Percentiles rank a stretch among this genome's conserved stretches.
Evolutionary conservation across 2,329 filamentous ascomycete genomes (phyloP).

Genomic region (Cryphonectria naterciae): DNA sequence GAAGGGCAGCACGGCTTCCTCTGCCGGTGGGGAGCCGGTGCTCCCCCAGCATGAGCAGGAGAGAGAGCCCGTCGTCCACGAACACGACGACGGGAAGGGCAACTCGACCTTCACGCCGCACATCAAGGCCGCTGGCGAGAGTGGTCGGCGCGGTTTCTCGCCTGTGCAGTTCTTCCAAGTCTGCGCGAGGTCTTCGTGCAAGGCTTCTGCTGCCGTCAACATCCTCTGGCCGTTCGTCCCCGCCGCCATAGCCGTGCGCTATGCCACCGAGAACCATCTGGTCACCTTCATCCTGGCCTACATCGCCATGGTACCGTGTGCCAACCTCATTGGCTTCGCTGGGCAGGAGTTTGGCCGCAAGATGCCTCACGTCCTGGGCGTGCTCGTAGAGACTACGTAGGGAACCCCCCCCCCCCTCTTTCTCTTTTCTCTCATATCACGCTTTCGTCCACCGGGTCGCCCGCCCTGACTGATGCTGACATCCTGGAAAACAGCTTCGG

Average conservation of each 20-base stretch:
- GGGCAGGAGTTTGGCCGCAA: slow-evolving; percentile 75
- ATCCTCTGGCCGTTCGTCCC: slow-evolving; percentile 77
- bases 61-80: slow-evolving; percentile 31
- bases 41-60: slow-evolving; percentile 34
- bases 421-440: no score
- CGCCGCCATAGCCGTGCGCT: slow-evolving; percentile 67
- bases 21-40: slow-evolving; percentile 32
- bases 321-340: slow-evolving; percentile 76
- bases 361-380: slow-evolving; percentile 72
- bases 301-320: slow-evolving; percentile 76
- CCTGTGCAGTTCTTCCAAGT: slow-evolving; percentile 67
- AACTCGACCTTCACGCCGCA: slow-evolving; percentile 32
- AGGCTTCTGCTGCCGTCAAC: slow-evolving; percentile 67
- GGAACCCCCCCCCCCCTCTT: background rate
- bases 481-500: slow-evolving; percentile 54
- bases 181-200: slow-evolving; percentile 65
- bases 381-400: slow-evolving; percentile 61
- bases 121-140: slow-evolving; percentile 60
- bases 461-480: slow-evolving; percentile 1
- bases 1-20: slow-evolving; percentile 29
- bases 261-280: slow-evolving; percentile 51
- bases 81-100: slow-evolving; percentile 29
- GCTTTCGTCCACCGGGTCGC: background rate
- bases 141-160: slow-evolving; percentile 68
- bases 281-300: slow-evolving; percentile 73